Base-by-base conservation (phyloP, 306 rosid genomes). In the Lagenaria siceraria region DNA sequence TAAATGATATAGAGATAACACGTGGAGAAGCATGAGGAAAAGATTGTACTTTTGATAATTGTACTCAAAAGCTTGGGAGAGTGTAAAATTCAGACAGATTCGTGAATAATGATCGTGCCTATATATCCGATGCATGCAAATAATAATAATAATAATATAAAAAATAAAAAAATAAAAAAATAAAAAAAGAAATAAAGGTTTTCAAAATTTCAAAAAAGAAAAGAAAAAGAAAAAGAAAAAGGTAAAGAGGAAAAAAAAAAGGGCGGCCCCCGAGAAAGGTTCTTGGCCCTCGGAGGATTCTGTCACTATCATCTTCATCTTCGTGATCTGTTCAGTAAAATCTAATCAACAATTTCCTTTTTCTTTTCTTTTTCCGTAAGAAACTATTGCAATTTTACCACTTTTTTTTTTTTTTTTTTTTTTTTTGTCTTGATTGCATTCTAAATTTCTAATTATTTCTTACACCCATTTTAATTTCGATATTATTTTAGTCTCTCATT, bases 251-350 rank as follows among this genome's bases (percentile, higher is more conserved):
- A 49, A 4, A 29, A 22, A 5, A 14, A 13, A 6, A 42, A 40
- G 85, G 81, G 62, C 84, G 27, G 33, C n/a, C 77, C 31, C 79
- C 90, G 55, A 84, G 71, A 83, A 89, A 79, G 82, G 81, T 73
- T 69, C 43, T 78, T 42, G 76, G 82, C 64, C 79, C 56, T 55
- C 27, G 8, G 4, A 1, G 38, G 68, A 61, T 29, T 61, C 42
- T 61, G 42, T 29, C 68, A 62, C 69, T 33, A 42, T 62, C 66
- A 60, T 6, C 10, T 61, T 29, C 40, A 29, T 14, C 65, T 10
- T 10, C 64, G n/a, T n/a, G n/a, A 58, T 24, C 8, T 60, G 3
- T 6, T 10, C 3, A 2, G 6, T 33, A 33, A 33, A 33, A 40
- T 40, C 33, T 29, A 29, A 29, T 40, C 12, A 21, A 21, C 17